These are phyloP conservation scores for Eutrema salsugineum DNA, from an alignment of 441 rosid genomes.

Conservation along the genomic window DNA sequence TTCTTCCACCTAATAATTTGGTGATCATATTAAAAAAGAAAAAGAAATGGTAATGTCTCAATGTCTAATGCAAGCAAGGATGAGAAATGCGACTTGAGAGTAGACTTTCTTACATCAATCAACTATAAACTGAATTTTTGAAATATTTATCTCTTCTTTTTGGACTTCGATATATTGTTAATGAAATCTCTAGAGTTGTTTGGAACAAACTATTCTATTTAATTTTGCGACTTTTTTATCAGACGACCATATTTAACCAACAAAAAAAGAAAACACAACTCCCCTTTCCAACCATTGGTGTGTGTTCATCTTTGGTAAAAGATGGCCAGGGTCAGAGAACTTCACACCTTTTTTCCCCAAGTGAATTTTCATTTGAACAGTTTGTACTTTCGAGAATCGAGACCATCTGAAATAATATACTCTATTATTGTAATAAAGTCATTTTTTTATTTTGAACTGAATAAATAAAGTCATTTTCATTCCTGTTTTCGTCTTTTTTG, in stretches of 20 bases:
- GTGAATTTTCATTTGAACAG: neutral
- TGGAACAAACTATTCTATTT: too few species aligned
- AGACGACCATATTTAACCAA: neutral
- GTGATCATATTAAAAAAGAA: neutral
- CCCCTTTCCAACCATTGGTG: neutral
- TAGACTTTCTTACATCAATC: constrained; percentile 16
- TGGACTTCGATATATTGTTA: neutral
- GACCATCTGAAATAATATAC: neutral
- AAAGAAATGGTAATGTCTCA: neutral
- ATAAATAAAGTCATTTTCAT: too few species aligned
- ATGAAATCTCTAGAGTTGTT: neutral
- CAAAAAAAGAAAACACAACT: too few species aligned
- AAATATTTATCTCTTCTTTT: neutral
- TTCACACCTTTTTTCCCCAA: neutral
- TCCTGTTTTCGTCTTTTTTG: neutral
- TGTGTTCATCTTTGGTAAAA: neutral
- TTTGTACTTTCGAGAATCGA: neutral
- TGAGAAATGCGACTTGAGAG: constrained; percentile 13
- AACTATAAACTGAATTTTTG: neutral
- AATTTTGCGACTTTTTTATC: neutral
- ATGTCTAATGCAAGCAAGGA: constrained; percentile 19
- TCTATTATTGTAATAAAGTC: neutral
- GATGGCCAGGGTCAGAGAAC: neutral
- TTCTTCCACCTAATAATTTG: constrained; percentile 29
- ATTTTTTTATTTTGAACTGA: too few species aligned